Base-by-base conservation (phyloP, 1,139 yeast species). In the Suhomyces bribrorum region DNA sequence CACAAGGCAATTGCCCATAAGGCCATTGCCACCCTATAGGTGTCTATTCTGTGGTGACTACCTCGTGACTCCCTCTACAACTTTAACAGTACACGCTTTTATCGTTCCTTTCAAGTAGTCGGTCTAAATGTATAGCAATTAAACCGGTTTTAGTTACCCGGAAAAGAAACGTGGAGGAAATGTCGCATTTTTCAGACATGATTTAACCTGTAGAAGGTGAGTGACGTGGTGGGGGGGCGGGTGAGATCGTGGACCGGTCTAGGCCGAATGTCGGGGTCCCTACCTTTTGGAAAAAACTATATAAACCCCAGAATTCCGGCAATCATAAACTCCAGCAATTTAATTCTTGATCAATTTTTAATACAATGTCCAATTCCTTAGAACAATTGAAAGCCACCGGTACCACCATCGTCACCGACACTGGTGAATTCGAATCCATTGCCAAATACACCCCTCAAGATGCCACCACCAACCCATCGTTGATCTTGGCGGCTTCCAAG, bases 381-480 rank as follows among this genome's bases (percentile, higher is more conserved):
- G 97, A 85, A 69, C 92, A 86, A 74, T 81, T 92, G 65, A 92
- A 92, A 71, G 90, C 95, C 52, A 69, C 96, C 45, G 97, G 97
- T 57, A 92, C 98, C 54, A 83, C 79, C 55, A 95, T 92, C 61
- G 98, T 92, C 63, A 87, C 98, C 53, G 98, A 92, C 75, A 90
- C 97, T 49, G 98, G 98, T 76, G 98, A 92, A 71, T 92, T 92
- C 64, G 97, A 89, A 69, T 84, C 94, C 52, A 92, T 92, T 64
- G 96, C 97, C 62, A 88, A 89, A 73, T 92, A 86, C 77, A 88
- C 92, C 59, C 98, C 98, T 54, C 97, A 92, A 76, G 98, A 92
- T 71, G 96, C 98, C 52, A 92, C 98, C 62, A 92, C 99, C 67
- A 92, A 92, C 77, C 98, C 99, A 54, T 90, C 98, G 32, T 79